phyloP scores from a whole-genome alignment of 1,139 yeast genomes.

The Taphrina deformans region DNA sequence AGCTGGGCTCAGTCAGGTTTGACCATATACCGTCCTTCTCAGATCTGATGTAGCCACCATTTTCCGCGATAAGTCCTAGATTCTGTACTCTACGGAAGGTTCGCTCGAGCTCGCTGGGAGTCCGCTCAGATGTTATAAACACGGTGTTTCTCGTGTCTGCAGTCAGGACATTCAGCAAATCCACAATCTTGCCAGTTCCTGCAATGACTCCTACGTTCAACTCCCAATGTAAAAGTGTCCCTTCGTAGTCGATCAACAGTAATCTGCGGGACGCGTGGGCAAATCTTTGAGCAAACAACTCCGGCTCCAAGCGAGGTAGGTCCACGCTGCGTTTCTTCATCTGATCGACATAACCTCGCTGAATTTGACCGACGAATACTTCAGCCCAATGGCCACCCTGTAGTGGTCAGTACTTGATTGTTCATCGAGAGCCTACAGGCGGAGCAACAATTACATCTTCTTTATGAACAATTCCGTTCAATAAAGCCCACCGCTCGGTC shows the following conservation, averaged over 20 bases:
- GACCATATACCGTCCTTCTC: slow-evolving; percentile 56
- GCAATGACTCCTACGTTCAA: slow-evolving; percentile 40
- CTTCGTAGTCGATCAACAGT: slow-evolving; percentile 42
- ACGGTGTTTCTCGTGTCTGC: slow-evolving; percentile 62
- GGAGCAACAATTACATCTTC: slow-evolving; percentile 12
- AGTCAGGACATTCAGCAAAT: slow-evolving; percentile 52
- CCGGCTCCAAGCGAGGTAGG: slow-evolving; percentile 43
- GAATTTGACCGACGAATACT: slow-evolving; percentile 58
- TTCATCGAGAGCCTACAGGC: not conserved
- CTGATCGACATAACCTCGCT: slow-evolving; percentile 64
- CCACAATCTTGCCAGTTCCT: slow-evolving; percentile 45
- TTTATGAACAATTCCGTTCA: slow-evolving; percentile 18
- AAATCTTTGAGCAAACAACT: slow-evolving; percentile 40
- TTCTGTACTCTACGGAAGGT: slow-evolving; percentile 66
- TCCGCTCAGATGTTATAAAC: slow-evolving; percentile 54
- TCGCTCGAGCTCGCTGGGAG: slow-evolving; percentile 50
- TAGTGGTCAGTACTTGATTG: not conserved
- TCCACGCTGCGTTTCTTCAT: slow-evolving; percentile 47
- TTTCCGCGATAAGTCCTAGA: slow-evolving; percentile 83
- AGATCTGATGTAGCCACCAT: slow-evolving; percentile 61
- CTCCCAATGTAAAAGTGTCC: slow-evolving; percentile 39
- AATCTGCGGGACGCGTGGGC: slow-evolving; percentile 42
- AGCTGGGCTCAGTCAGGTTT: slow-evolving; percentile 58
- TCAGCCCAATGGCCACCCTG: slow-evolving; percentile 69
- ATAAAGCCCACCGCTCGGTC: slow-evolving; percentile 52